Percentiles rank a stretch among this genome's conserved stretches.
phyloP scores from a whole-genome alignment of 129 eudicot genomes.

The Solidago caesia region DNA sequence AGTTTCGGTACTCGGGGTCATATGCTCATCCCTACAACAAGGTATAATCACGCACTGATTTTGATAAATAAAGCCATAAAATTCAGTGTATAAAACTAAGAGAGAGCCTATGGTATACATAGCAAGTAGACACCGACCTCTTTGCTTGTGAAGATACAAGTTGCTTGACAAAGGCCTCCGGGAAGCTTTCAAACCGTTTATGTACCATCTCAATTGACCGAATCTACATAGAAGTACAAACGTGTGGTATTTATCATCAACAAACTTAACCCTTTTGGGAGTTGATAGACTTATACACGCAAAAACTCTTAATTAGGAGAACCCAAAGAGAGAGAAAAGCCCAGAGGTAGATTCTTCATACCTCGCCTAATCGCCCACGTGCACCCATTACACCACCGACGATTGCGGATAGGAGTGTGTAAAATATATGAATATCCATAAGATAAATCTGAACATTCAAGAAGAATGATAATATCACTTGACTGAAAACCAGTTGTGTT shows the following conservation, averaged over 20 bases:
- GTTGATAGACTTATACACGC: background rate
- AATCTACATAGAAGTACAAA: slow-evolving; percentile 46
- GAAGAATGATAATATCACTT: background rate
- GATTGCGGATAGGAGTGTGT: slow-evolving; percentile 89
- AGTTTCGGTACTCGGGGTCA: too few relatives aligned
- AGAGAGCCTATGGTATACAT: background rate
- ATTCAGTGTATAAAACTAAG: background rate
- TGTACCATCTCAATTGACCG: slow-evolving; percentile 98
- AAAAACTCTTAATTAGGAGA: background rate
- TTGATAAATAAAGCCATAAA: too few relatives aligned
- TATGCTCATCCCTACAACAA: too few relatives aligned
- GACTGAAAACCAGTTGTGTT: slow-evolving; percentile 10
- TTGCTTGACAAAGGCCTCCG: slow-evolving; percentile 86
- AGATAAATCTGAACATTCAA: slow-evolving; percentile 70
- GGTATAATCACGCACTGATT: too few relatives aligned
- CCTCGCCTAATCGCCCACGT: slow-evolving; percentile 95
- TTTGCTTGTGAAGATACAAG: slow-evolving; percentile 73
- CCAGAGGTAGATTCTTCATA: slow-evolving; percentile 27
- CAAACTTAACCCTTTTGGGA: slow-evolving; percentile 9
- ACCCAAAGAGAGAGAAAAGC: background rate
- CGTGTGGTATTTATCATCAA: slow-evolving; percentile 6
- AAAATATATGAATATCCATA: slow-evolving; percentile 93
- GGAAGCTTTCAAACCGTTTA: slow-evolving; percentile 94
- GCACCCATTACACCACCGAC: slow-evolving; percentile 99
- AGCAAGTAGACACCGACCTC: slow-evolving; percentile 38